Evolutionary conservation across 2,329 filamentous ascomycete genomes (phyloP).

Genomic region (Neofusicoccum parvum): DNA sequence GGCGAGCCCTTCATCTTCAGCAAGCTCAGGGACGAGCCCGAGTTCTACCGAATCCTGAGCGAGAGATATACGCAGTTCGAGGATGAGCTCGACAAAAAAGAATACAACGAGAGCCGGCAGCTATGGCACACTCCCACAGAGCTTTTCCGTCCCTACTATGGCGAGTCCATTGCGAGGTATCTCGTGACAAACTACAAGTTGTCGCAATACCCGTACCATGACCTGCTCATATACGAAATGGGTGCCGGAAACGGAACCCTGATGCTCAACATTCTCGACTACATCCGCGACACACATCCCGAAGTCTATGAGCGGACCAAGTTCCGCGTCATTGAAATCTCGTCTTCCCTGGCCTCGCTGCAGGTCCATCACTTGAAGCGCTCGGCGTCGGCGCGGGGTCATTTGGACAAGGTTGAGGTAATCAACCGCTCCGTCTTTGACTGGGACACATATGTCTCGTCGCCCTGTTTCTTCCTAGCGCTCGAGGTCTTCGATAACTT

Average conservation of each 20-base stretch:
- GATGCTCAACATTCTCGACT: constrained; percentile 97
- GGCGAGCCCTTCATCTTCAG: constrained; percentile 90
- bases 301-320: constrained; percentile 92
- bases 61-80: constrained; percentile 88
- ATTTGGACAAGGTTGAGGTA: constrained; percentile 85
- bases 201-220: constrained; percentile 90
- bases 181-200: constrained; percentile 95
- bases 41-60: constrained; percentile 77
- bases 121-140: constrained; percentile 99
- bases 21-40: constrained; percentile 76
- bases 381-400: constrained; percentile 70
- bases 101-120: constrained; percentile 77
- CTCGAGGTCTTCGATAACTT: constrained; percentile 99
- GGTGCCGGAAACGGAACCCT: constrained; percentile 95
- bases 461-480: constrained; percentile 95
- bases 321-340: constrained; percentile 96
- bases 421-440: constrained; percentile 95
- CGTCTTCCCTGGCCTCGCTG: constrained; percentile 73
- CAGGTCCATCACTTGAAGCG: constrained; percentile 72
- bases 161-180: constrained; percentile 95
- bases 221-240: constrained; percentile 98
- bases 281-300: constrained; percentile 85
- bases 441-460: constrained; percentile 84
- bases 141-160: constrained; percentile 94
- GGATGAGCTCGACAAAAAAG: constrained; percentile 74